Base-by-base conservation (phyloP, 2,329 filamentous ascomycete species). In the Exophiala phaeomuriformis region DNA sequence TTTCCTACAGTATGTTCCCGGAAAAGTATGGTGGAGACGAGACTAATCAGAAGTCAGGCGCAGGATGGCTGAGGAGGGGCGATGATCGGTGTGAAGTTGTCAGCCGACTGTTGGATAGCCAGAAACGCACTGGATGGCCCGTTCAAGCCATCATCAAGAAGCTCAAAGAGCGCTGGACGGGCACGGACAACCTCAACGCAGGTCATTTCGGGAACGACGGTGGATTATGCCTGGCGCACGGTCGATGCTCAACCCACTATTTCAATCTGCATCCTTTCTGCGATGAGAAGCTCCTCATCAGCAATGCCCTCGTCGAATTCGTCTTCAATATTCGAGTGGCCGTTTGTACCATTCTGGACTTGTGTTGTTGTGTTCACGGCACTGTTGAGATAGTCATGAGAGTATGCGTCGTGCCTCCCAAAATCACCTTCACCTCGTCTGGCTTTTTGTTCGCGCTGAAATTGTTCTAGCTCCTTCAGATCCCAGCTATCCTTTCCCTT, bases 401-500 rank as follows among this genome's bases (percentile, higher is more conserved):
- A 53, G n/a, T 47, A 52, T 2, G 57, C 54, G 30, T 59, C 55
- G 33, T 60, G 52, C 32, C 62, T 47, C 9, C 57, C 63, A 59
- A 67, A 72, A 56, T 64, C 65, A 56, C 74, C 70, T 49, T 77
- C 76, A 46, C 70, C 67, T 53, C 63, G 84, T 78, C 48, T 75
- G 70, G 59, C 85, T 86, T 59, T 74, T 84, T 81, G 54, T 75
- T 75, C 62, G 87, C 83, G 51, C 78, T 78, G 66, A 71, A 95
- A 86, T 47, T 74, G 77, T 70, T 85, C 80, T 48, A 97, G 71
- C 65, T 97, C 89, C 54, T 81, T 79, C 39, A 88, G 73, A 54
- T 85, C 90, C 93, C 93, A 98, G 6, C 88, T 94, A 64, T 88
- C 93, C 65, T 96, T 88, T 0, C 91, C 93, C 46, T 61, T 59